Evolutionary conservation across 164 flowering plant genomes (phyloP), one percentile per base, ranked within the genome.

Genomic region (Macadamia integrifolia): DNA sequence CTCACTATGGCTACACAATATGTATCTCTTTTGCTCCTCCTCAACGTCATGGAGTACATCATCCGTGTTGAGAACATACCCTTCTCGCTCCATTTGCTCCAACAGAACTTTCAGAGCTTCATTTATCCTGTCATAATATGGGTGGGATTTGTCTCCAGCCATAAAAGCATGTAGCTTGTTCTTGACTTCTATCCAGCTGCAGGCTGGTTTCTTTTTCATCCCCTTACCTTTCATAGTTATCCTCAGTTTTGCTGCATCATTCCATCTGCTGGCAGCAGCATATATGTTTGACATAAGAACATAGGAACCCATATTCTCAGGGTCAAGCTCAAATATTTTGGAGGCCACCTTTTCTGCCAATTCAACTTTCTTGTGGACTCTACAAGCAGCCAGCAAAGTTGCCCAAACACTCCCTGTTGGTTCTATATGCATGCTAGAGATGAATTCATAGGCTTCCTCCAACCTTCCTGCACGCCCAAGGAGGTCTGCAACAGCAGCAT

Each of bases 391-490:
- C 67, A 93, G 71, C 69, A 91, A 72, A 1, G 88, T 73, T 1
- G 81, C 76, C 98, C 98, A 93, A 32, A 93, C 84, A 66, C 84
- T 76, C 6, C 82, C 92, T 1, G 85, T 82, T 10, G 84, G 86
- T 66, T 60, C 65, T 40, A 78, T 66, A 58, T 69, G 81, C 95
- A 85, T 84, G 62, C 35, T 62, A 57, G 79, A 75, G 69, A 92
- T 78, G 62, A 90, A 82, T 12, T 86, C 63, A 40, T 77, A 88
- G 17, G 96, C 96, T 80, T 89, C 89, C 32, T 80, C 81, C 76
- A 93, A 77, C 79, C 73, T 85, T 52, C 98, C 98, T 9, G 91
- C 96, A 57, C 98, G 83, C n/a, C 94, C 90, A 71, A 91, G 90
- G 76, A 89, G 87, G 40, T 35, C 40, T 35, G 40, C 40, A 35